phyloP scores from a whole-genome alignment of 1,284 basidiomycete species.

The Moesziomyces sp. region DNA sequence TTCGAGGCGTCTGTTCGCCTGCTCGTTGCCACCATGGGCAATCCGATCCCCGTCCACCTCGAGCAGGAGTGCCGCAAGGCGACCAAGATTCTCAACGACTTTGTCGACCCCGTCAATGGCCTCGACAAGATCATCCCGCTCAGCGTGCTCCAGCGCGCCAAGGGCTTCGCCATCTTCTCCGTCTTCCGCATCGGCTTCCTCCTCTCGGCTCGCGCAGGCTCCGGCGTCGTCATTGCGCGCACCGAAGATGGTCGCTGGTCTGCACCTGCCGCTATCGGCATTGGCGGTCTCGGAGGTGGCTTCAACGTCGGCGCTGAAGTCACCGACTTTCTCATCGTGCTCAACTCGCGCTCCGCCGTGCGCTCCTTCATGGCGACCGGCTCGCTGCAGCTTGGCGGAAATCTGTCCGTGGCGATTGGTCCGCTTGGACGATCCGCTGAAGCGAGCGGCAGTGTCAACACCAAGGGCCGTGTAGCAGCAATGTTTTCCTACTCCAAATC shows the following conservation, averaged over 20 bases:
- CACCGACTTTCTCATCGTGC: conserved; percentile 92
- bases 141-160: conserved; percentile 75
- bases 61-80: conserved; percentile 73
- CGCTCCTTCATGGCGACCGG: conserved; percentile 94
- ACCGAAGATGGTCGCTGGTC: conserved; percentile 90
- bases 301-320: conserved; percentile 84
- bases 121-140: conserved; percentile 64
- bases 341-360: conserved; percentile 81
- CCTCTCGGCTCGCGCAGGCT: conserved; percentile 78
- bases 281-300: conserved; percentile 83
- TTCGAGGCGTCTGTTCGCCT: background rate
- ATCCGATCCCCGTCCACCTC: conserved; percentile 69
- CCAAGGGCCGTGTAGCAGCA: conserved; percentile 87
- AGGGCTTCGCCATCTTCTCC: conserved; percentile 79
- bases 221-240: conserved; percentile 89
- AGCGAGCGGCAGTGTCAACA: conserved; percentile 85
- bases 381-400: conserved; percentile 81
- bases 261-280: conserved; percentile 91
- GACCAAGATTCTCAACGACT: conserved; percentile 64
- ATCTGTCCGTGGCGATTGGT: conserved; percentile 79
- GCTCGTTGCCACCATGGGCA: conserved; percentile 48
- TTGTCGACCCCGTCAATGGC: conserved; percentile 61
- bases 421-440: conserved; percentile 94
- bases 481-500: conserved; percentile 93
- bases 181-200: conserved; percentile 72